phyloP scores from a whole-genome alignment of 106 monocot genomes.

The Dendrobium chrysotoxum region DNA sequence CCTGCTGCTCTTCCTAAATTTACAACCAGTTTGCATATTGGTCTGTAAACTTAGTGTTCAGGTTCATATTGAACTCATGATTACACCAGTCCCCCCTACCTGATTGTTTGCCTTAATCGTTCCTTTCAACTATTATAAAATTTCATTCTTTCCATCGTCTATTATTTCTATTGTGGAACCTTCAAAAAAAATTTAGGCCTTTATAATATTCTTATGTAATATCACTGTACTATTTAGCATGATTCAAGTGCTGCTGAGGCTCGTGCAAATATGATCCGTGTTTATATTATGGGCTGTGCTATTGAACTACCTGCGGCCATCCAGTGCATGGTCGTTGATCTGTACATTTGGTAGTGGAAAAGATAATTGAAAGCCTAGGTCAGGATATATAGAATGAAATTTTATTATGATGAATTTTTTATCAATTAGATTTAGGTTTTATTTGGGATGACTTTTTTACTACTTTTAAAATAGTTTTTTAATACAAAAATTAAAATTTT shows the following conservation, averaged over 20 bases:
- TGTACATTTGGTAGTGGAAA: too few relatives aligned
- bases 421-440: too few relatives aligned
- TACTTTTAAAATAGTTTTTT: too few relatives aligned
- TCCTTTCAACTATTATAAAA: neutral
- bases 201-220: neutral
- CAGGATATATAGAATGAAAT: too few relatives aligned
- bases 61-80: neutral
- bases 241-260: too few relatives aligned
- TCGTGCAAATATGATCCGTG: too few relatives aligned
- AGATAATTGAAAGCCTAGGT: too few relatives aligned
- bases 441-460: too few relatives aligned
- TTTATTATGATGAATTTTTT: too few relatives aligned
- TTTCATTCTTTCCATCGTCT: neutral
- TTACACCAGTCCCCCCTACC: neutral
- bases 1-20: conserved; percentile 18
- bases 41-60: conserved; percentile 4
- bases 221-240: neutral
- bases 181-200: neutral
- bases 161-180: neutral
- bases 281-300: neutral
- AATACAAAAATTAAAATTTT: too few relatives aligned
- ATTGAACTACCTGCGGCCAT: too few relatives aligned
- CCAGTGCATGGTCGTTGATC: too few relatives aligned
- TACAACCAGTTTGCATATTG: neutral
- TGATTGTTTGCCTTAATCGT: neutral